phyloP scores from a whole-genome alignment of 2,329 filamentous ascomycete species.

The Diaporthe vexans region DNA sequence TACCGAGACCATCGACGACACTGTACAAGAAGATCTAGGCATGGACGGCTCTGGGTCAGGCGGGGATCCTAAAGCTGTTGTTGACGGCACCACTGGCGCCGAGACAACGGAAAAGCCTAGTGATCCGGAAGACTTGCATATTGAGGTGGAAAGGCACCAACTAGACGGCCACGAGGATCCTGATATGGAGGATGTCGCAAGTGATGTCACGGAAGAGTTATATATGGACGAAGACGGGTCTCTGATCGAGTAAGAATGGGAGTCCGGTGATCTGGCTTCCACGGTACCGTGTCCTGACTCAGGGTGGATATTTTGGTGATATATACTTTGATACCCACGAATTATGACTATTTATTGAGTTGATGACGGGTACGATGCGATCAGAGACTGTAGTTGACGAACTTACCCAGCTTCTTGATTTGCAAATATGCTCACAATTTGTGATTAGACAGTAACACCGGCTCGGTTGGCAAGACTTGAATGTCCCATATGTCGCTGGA shows the following conservation, averaged over 20 bases:
- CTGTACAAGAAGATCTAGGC: not conserved
- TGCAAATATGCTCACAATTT: not conserved
- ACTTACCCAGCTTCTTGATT: not conserved
- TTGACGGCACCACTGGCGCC: not conserved
- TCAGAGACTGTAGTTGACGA: not conserved
- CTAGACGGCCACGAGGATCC: constrained; percentile 15
- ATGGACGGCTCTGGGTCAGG: not conserved
- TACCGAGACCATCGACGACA: not conserved
- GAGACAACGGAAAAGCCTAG: not conserved
- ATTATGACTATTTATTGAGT: not conserved
- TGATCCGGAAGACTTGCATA: not conserved
- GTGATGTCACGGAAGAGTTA: constrained; percentile 50
- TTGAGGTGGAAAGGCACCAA: not conserved
- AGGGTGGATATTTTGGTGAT: not conserved
- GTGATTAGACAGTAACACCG: not conserved
- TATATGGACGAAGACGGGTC: constrained; percentile 52
- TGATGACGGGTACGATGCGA: no score
- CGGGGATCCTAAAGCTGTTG: not conserved
- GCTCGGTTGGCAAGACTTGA: not conserved
- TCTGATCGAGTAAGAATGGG: constrained; percentile 43
- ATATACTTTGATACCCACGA: not conserved
- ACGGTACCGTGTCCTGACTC: no score
- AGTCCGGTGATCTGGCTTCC: not conserved
- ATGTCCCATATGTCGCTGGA: no score
- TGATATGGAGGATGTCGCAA: constrained; percentile 41